These are phyloP conservation scores for Aureobasidium melanogenum DNA, from an alignment of 2,329 filamentous ascomycete genomes.

Conservation along the genomic window DNA sequence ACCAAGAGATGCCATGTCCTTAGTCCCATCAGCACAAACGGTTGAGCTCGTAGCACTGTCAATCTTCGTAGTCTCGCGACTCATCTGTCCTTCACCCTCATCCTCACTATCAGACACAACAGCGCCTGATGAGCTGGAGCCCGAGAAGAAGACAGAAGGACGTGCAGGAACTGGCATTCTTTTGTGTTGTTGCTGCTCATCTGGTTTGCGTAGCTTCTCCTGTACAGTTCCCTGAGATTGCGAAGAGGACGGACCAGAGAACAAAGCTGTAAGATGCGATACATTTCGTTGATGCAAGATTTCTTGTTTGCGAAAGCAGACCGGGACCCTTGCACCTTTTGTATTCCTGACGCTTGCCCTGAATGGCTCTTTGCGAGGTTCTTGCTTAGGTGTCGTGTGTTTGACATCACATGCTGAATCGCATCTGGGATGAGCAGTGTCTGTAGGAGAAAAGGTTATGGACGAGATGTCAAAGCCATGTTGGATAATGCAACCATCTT, in stretches of 20 bases:
- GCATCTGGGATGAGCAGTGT: not conserved
- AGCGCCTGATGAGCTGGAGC: not conserved
- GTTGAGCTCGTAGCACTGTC: not conserved
- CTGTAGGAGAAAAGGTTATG: not conserved
- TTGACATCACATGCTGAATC: not conserved
- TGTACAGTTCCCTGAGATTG: not conserved
- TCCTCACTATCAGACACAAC: not conserved
- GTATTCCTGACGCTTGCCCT: not conserved
- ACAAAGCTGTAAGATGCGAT: not conserved
- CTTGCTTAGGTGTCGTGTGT: not conserved
- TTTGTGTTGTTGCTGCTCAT: not conserved
- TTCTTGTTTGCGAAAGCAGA: conserved; percentile 6
- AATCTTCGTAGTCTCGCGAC: not conserved
- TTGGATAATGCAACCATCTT: conserved; percentile 4
- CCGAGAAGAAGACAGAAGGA: not conserved
- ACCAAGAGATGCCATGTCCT: not conserved
- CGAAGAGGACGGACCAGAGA: not conserved
- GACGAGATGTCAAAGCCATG: not conserved
- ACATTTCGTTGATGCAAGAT: not conserved
- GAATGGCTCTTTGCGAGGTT: not conserved
- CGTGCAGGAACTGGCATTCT: not conserved
- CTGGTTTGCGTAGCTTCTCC: not conserved
- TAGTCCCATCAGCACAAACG: not conserved
- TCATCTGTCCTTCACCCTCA: not conserved
- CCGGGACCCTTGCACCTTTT: not conserved